Evolutionary conservation across 164 flowering plant species (phyloP).

Genomic region (Protea cynaroides): DNA sequence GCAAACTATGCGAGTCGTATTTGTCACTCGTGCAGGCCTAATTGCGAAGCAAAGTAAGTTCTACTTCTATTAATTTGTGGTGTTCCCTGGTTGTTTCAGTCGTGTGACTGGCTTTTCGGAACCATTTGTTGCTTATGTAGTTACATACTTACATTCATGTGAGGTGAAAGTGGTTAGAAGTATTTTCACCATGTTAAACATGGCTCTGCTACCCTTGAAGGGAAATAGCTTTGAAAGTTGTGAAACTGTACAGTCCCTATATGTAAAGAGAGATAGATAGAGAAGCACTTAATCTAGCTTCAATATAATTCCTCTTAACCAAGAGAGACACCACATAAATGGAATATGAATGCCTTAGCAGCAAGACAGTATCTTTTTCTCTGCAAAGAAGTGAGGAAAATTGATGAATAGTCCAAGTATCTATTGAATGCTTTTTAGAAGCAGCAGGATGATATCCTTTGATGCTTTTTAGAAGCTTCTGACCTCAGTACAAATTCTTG

Average conservation of each 20-base stretch:
- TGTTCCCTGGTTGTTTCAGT: not conserved
- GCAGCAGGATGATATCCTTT: not conserved
- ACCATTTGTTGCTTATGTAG: not conserved
- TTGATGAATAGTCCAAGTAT: no score
- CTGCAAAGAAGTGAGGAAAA: no score
- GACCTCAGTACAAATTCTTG: not conserved
- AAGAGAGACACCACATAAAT: not conserved
- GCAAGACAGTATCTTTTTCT: not conserved
- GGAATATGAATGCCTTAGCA: not conserved
- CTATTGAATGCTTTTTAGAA: no score
- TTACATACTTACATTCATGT: no score
- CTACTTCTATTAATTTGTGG: not conserved
- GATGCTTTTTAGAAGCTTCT: not conserved
- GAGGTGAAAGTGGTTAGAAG: no score
- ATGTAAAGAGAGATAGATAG: no score
- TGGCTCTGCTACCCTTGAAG: no score
- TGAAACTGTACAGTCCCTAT: no score
- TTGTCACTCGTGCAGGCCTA: slow-evolving; percentile 97
- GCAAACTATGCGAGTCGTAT: slow-evolving; percentile 99
- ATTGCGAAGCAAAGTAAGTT: slow-evolving; percentile 97
- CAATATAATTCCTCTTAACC: no score
- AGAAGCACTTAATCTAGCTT: no score
- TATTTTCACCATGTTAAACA: no score
- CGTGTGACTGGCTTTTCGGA: not conserved
- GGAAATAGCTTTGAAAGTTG: no score